A percentile compares a stretch with the other conserved stretches of the same genome.
These are phyloP conservation scores for Elsinoe ampelina DNA, from an alignment of 2,329 filamentous ascomycete genomes.

Conservation along the genomic window DNA sequence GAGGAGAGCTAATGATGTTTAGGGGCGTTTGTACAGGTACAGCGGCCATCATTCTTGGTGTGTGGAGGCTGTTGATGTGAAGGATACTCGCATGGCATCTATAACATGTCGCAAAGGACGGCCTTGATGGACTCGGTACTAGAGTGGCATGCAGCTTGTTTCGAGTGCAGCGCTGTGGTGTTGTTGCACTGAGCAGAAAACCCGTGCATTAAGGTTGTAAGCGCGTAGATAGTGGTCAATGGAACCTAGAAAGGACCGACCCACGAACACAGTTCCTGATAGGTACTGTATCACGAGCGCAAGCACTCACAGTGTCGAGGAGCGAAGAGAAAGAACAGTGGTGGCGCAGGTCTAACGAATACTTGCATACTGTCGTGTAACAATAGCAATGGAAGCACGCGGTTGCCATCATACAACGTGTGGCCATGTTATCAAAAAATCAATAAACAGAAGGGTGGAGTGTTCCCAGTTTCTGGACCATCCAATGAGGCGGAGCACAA, in stretches of 20 bases:
- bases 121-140: too few species aligned
- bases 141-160: background rate
- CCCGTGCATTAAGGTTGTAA: too few species aligned
- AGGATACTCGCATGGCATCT: background rate
- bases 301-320: too few species aligned
- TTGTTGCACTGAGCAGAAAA: too few species aligned
- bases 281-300: too few species aligned
- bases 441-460: conserved; percentile 5
- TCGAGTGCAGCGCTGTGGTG: too few species aligned
- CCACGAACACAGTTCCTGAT: too few species aligned
- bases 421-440: conserved; percentile 7
- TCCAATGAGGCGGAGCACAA: conserved; percentile 4
- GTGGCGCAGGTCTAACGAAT: too few species aligned
- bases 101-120: too few species aligned
- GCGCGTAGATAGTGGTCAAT: too few species aligned
- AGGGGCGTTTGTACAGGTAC: conserved; percentile 59
- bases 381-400: background rate
- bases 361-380: conserved; percentile 2
- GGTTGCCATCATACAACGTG: background rate
- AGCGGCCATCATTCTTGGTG: conserved; percentile 56
- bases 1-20: background rate
- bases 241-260: too few species aligned
- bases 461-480: background rate
- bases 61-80: conserved; percentile 57
- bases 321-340: too few species aligned